Base-by-base conservation (phyloP, 208 protist genomes). In the Acanthamoeba divionensis region DNA sequence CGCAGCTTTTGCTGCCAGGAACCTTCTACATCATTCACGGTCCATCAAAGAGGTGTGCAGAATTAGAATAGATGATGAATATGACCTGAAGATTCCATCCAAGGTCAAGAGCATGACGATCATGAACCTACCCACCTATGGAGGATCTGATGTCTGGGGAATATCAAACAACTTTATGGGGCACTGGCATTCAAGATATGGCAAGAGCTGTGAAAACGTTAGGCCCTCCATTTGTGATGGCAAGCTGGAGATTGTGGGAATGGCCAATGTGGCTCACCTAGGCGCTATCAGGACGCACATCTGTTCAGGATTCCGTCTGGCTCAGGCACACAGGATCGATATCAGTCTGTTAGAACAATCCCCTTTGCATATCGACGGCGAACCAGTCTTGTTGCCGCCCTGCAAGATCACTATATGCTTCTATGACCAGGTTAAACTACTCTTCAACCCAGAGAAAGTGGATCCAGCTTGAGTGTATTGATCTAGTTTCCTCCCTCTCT, bases 71-170 rank as follows among this genome's bases (percentile, higher is more conserved):
- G 15, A 60, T 0, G 79, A 67, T 38, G 79, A 87, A 44, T 8
- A 29, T 13, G 41, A 57, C 50, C 79, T 15, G n/a, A 67, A 57
- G 36, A 87, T 36, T 21, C 41, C 45, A 38, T 15, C 7, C 13
- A 87, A 67, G 36, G 54, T 87, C 55, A 87, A 67, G 38, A 87
- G 79, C 55, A 83, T 87, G 18, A 67, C 69, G 24, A 45, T 87
- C 26, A 87, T 87, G 79, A 87, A 87, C 0, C 45, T 87, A 4
- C 52, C 79, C 6, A 87, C 79, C 15, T 87, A 87, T 15, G 79
- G 79, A 52, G 79, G 79, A 7, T 52, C 55, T 10, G 50, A 69
- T n/a, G 65, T 33, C 18, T 87, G 79, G 79, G 79, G 45, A n/a
- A n/a, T 38, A 8, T 13, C 66, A 77, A 5, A 12, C 57, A 26